Evolutionary conservation across 352 stramenopile species (phyloP), one percentile per base, ranked within the genome.

Genomic region (Pythium plurisporium): DNA sequence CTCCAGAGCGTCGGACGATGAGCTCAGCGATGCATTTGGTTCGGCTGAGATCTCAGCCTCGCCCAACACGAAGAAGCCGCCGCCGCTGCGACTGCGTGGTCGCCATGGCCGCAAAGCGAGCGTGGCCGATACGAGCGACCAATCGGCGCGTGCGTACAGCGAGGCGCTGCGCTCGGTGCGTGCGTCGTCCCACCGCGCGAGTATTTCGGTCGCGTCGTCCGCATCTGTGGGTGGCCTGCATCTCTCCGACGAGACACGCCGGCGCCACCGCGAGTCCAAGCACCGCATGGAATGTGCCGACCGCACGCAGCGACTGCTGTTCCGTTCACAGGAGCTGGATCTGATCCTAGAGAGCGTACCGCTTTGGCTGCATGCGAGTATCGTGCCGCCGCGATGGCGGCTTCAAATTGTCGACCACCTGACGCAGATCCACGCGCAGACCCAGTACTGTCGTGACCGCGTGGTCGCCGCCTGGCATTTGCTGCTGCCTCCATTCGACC

Each of bases 401-500:
- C 49, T 55, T 26, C 59, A 83, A 55, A 71, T 79, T 9, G 50
- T 76, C 7, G 45, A 44, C 4, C 69, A 81, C 42, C 53, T 87
- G 17, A 48, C 58, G 2, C 44, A 69, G 2, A 66, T 79, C 34
- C 58, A 74, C 27, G 33, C 48, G 19, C 72, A 87, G 34, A 74
- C 74, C 59, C 25, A 33, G 17, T 79, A 76, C 37, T 79, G 70
- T 33, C 62, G 64, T 4, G 26, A 61, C 0, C 59, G 74, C 10
- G 38, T 85, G 1, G n/a, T 74, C 8, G 46, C 46, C 19, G 68
- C 55, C 0, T 82, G 74, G 70, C 50, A 56, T 7, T 45, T 85
- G 22, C 44, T 87, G 29, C 57, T 76, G 9, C 73, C 74, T 3
- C 77, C 77, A 2, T 79, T 85, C 10, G 64, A 75, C 20, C 36